These are phyloP conservation scores for Eudorina sp. DNA, from an alignment of 139 green algal species.

Conservation along the genomic window DNA sequence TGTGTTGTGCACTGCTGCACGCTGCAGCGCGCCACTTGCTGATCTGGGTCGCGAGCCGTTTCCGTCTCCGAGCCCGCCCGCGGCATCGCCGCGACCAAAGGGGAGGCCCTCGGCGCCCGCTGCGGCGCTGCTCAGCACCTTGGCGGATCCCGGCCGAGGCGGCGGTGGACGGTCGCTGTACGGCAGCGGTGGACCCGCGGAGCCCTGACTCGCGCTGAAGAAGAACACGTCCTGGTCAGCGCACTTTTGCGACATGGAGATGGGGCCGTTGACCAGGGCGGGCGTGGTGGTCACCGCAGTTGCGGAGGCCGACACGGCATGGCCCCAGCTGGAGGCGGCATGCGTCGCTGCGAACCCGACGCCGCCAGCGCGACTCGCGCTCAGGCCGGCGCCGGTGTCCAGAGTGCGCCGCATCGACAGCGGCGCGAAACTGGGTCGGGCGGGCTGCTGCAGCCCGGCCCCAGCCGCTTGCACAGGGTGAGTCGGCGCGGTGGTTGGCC, in stretches of 20 bases:
- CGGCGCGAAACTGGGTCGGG: constrained; percentile 13
- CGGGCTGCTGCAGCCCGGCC: neutral
- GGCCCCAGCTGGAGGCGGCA: no score
- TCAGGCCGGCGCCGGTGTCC: neutral
- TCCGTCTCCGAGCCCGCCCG: neutral
- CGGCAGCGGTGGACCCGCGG: neutral
- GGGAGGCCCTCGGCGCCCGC: no score
- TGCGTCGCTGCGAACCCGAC: no score
- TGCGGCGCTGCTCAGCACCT: neutral
- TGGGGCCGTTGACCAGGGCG: neutral
- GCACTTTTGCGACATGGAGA: constrained; percentile 28
- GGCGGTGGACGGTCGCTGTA: neutral
- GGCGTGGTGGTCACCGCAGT: neutral
- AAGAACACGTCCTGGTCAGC: neutral
- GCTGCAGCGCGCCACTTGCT: neutral
- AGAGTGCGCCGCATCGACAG: neutral
- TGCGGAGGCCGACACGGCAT: no score
- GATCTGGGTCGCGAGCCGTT: constrained; percentile 11
- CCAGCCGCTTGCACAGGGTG: neutral
- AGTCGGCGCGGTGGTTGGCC: neutral
- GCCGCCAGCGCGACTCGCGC: no score
- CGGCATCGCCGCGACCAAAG: neutral
- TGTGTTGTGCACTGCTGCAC: no score
- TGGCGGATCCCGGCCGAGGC: neutral
- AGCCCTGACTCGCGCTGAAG: constrained; percentile 23